phyloP scores from a whole-genome alignment of 768 basidiomycete genomes.

The Strobilomyces echinocephalus region DNA sequence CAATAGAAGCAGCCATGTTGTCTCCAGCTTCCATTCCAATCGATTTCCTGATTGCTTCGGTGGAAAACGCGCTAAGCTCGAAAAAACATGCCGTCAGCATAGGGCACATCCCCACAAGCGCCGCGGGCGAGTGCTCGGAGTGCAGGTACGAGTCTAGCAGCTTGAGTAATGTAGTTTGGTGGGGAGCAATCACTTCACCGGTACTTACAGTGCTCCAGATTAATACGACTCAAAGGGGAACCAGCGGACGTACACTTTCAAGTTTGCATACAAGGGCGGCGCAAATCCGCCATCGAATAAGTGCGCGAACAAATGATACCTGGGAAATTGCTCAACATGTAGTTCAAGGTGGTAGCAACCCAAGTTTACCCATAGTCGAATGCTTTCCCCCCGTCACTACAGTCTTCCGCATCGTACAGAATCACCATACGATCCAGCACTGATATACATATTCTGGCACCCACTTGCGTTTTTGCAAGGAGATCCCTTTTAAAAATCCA shows the following conservation, averaged over 20 bases:
- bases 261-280: slow-evolving; percentile 53
- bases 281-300: slow-evolving; percentile 58
- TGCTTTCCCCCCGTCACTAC: slow-evolving; percentile 56
- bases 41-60: slow-evolving; percentile 46
- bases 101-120: slow-evolving; percentile 43
- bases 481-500: slow-evolving; percentile 35
- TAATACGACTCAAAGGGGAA: background rate
- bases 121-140: slow-evolving; percentile 36
- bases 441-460: slow-evolving; percentile 59
- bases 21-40: slow-evolving; percentile 30
- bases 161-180: slow-evolving; percentile 85
- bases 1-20: background rate
- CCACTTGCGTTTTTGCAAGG: slow-evolving; percentile 49
- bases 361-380: slow-evolving; percentile 70
- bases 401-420: slow-evolving; percentile 63
- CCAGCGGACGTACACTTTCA: slow-evolving; percentile 50
- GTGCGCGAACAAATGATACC: slow-evolving; percentile 62
- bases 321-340: slow-evolving; percentile 26
- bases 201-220: slow-evolving; percentile 36
- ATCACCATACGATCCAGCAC: slow-evolving; percentile 70
- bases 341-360: background rate
- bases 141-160: slow-evolving; percentile 82
- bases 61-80: slow-evolving; percentile 54
- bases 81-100: slow-evolving; percentile 64
- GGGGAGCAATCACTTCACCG: slow-evolving; percentile 73